phyloP scores from a whole-genome alignment of 2,329 filamentous ascomycete species.

The Monosporascus sp. region DNA sequence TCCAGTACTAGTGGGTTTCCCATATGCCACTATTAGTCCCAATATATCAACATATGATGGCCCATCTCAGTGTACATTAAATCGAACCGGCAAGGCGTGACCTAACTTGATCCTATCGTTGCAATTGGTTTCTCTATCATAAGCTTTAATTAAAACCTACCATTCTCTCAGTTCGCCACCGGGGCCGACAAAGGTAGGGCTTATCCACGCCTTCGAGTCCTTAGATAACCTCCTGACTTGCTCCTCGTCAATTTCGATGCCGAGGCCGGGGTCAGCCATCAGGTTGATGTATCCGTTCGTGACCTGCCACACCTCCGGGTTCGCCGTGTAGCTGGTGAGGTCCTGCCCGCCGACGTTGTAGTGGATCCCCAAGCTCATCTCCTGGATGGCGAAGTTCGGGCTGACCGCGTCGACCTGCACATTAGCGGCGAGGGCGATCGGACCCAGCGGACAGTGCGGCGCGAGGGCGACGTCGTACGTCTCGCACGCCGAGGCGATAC shows the following conservation, averaged over 20 bases:
- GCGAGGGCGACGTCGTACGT: constrained; percentile 69
- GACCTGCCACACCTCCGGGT: constrained; percentile 60
- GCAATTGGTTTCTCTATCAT: too few relatives aligned
- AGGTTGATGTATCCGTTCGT: constrained; percentile 60
- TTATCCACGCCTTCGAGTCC: constrained; percentile 58
- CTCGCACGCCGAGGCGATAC: constrained; percentile 67
- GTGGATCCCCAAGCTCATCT: constrained; percentile 76
- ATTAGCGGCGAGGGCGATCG: constrained; percentile 66
- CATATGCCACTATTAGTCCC: too few relatives aligned
- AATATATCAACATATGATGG: too few relatives aligned
- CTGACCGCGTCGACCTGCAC: constrained; percentile 59
- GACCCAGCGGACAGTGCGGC: constrained; percentile 68
- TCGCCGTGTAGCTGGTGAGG: constrained; percentile 59
- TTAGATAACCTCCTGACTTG: constrained; percentile 54
- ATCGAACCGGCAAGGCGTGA: too few relatives aligned
- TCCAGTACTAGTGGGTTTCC: constrained; percentile 9
- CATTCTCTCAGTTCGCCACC: constrained; percentile 64
- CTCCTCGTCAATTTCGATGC: constrained; percentile 68
- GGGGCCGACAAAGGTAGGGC: constrained; percentile 61
- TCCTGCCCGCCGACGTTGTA: constrained; percentile 66
- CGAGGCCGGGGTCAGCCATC: constrained; percentile 55
- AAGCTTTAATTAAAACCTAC: constrained; percentile 32
- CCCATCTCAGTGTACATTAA: too few relatives aligned
- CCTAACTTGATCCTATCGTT: too few relatives aligned
- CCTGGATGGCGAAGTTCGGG: constrained; percentile 66